Evolutionary conservation across 2,329 filamentous ascomycete species (phyloP).

Genomic region (Fusarium robinianum): DNA sequence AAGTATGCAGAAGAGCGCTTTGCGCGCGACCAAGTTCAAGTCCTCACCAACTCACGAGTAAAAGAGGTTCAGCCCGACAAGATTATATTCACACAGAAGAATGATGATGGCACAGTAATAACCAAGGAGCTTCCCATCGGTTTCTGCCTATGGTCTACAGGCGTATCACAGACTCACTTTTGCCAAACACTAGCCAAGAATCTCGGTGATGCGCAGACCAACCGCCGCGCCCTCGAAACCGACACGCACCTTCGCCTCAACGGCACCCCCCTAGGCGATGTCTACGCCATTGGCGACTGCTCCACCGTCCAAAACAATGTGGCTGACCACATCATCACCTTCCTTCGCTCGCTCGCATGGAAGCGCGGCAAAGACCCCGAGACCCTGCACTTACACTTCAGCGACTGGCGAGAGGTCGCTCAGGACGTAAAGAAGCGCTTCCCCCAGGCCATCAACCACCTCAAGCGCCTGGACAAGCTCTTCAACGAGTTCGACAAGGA

Average conservation of each 20-base stretch:
- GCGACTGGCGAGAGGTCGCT: conserved; percentile 86
- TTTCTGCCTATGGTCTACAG: conserved; percentile 97
- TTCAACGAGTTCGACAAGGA: conserved; percentile 94
- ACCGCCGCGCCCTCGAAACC: conserved; percentile 90
- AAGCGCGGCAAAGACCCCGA: conserved; percentile 90
- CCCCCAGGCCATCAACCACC: conserved; percentile 84
- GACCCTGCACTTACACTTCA: conserved; percentile 82
- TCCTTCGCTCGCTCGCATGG: conserved; percentile 87
- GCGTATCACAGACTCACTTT: conserved; percentile 84
- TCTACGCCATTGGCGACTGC: conserved; percentile 97
- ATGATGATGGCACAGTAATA: conserved; percentile 71
- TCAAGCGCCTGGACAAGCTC: conserved; percentile 86
- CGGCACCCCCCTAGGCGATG: conserved; percentile 87
- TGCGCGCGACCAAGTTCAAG: conserved; percentile 85
- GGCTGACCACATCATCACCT: conserved; percentile 86
- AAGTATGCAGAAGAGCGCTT: conserved; percentile 91
- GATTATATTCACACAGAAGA: conserved; percentile 87
- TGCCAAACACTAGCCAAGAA: conserved; percentile 77
- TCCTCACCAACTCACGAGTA: conserved; percentile 91
- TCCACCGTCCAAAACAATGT: conserved; percentile 97
- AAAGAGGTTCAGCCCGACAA: conserved; percentile 83
- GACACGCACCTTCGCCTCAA: conserved; percentile 89
- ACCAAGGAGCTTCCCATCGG: conserved; percentile 94
- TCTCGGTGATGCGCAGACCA: conserved; percentile 77
- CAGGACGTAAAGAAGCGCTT: conserved; percentile 84